Evolutionary conservation across 2,329 filamentous ascomycete genomes (phyloP).

Genomic region (Gnomoniopsis sp.): DNA sequence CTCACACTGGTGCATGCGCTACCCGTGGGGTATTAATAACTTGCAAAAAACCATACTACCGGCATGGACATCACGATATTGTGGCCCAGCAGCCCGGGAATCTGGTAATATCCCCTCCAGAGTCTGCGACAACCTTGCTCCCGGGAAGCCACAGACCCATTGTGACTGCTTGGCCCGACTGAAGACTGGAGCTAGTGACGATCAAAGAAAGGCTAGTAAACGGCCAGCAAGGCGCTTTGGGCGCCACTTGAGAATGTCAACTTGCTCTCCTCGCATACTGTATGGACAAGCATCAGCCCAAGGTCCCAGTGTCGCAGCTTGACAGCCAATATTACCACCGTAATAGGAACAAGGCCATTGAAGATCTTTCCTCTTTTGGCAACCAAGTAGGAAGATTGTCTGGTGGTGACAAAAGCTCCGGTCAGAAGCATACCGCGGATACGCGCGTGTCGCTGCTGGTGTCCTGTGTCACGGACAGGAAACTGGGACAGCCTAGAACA

Average conservation of each 20-base stretch:
- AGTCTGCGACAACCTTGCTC: neutral
- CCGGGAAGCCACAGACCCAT: neutral
- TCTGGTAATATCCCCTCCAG: neutral
- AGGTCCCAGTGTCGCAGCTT: neutral
- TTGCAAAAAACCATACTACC: neutral
- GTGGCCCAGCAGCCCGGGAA: neutral
- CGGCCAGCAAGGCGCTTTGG: neutral
- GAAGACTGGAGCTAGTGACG: slow-evolving; percentile 6
- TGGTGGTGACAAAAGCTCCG: neutral
- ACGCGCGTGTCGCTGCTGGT: neutral
- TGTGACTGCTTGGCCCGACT: neutral
- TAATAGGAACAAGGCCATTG: neutral
- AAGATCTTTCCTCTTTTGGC: neutral
- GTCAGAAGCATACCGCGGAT: neutral
- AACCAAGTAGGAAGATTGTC: neutral
- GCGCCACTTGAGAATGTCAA: neutral
- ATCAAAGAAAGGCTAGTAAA: neutral
- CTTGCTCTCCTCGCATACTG: neutral
- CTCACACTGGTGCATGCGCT: neutral
- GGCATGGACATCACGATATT: neutral
- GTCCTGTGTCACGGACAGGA: neutral
- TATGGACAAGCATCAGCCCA: no score
- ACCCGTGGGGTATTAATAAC: neutral
- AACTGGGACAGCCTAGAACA: slow-evolving; percentile 19
- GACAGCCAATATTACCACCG: neutral